Evolutionary conservation across 306 rosid species (phyloP), one percentile per base, ranked within the genome.

Genomic region (Malus sylvestris): DNA sequence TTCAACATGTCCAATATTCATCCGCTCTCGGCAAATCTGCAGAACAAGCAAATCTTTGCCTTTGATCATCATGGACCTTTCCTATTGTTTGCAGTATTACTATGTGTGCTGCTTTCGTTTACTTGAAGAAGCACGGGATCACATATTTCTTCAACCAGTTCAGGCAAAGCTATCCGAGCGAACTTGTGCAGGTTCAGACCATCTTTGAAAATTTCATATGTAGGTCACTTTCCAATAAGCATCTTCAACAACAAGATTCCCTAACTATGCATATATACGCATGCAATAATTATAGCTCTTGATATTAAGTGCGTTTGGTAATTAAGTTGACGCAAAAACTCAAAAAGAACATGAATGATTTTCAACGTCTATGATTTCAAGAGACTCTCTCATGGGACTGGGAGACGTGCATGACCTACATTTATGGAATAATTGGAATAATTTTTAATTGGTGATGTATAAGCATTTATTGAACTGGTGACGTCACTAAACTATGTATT

Each of bases 131-230:
- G 67, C 45, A 18, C 63, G 4, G 75, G 82, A 59, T 81, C 76
- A 10, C 35, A 19, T 27, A 81, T 35, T 35, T 72, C 71, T 78
- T 68, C 52, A 2, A 77, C 35, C 4, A 7, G 32, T 2, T 69
- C 64, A 5, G 87, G 74, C 63, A 80, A 33, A 7, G 75, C 68
- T 55, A 57, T n/a, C 13, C 5, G 22, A 46, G 61, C 87, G 61
- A 42, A 74, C 40, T 70, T 74, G 76, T 81, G 77, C 57, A 84
- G 68, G 69, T 76, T 81, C 5, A 71, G 18, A 4, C 44, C 87
- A 22, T 84, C 81, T 40, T 14, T 78, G 33, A 84, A 84, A 29
- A 81, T 74, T 1, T 40, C 72, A 60, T 74, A 61, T 4, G 80
- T 80, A 1, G 83, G 83, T 35, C 60, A 69, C 49, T 75, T 80